phyloP scores from a whole-genome alignment of 1,284 basidiomycete genomes.

The Spongispora temasekensis region DNA sequence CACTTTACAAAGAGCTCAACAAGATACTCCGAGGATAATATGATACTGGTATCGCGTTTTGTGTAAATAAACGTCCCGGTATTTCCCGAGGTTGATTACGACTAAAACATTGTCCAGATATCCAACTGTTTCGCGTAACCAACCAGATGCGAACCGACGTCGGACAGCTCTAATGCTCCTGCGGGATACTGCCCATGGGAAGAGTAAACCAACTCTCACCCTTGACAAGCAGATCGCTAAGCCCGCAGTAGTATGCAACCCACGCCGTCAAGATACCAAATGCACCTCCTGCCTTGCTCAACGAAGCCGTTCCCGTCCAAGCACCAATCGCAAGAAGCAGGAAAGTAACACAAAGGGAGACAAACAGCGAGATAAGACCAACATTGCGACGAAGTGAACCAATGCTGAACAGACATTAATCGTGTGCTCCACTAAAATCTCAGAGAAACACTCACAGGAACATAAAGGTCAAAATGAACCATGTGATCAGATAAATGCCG shows the following conservation, averaged over 20 bases:
- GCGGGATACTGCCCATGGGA: constrained; percentile 47
- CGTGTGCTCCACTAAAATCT: too few relatives aligned
- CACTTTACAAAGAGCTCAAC: constrained; percentile 5
- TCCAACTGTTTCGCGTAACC: constrained; percentile 3
- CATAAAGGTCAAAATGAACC: constrained; percentile 69
- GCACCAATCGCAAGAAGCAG: constrained; percentile 53
- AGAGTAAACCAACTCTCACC: constrained; percentile 52
- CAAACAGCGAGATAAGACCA: constrained; percentile 69
- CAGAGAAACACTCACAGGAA: constrained; percentile 39
- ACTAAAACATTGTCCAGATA: neutral
- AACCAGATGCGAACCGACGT: constrained; percentile 1
- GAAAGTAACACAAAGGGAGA: constrained; percentile 70
- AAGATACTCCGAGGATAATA: constrained; percentile 1
- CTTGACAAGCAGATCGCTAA: constrained; percentile 60
- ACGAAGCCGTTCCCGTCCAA: constrained; percentile 31
- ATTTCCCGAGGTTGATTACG: too few relatives aligned
- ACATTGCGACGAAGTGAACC: constrained; percentile 67
- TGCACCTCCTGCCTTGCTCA: constrained; percentile 62
- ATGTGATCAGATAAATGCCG: constrained; percentile 67
- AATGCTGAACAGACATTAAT: constrained; percentile 43
- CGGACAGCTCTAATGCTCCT: constrained; percentile 5
- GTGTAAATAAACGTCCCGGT: neutral
- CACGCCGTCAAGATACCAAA: constrained; percentile 70
- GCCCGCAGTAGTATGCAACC: constrained; percentile 68
- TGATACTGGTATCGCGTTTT: constrained; percentile 6